Evolutionary conservation across 2,329 filamentous ascomycete species (phyloP).

Genomic region (Epichloe gansuensis): DNA sequence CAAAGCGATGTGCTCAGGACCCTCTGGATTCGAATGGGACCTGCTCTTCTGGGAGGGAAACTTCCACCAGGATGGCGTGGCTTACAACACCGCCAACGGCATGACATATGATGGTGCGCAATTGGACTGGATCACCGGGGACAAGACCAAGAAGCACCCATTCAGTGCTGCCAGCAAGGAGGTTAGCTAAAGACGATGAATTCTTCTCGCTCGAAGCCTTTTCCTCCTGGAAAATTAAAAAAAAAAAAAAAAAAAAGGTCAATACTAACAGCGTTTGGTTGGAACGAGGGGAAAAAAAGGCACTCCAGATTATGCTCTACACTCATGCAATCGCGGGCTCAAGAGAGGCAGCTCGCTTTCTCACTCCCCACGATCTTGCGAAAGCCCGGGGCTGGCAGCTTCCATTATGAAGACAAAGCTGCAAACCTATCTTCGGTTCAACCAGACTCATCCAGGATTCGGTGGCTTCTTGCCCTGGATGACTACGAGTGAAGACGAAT

Average conservation of each 20-base stretch:
- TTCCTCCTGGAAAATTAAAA: background rate
- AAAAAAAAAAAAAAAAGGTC: background rate
- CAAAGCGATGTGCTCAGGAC: slow-evolving; percentile 17
- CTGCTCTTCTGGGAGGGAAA: slow-evolving; percentile 32
- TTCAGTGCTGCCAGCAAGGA: slow-evolving; percentile 29
- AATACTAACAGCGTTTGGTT: background rate
- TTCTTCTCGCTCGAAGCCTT: background rate
- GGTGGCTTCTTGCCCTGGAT: slow-evolving; percentile 30
- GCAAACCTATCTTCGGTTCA: slow-evolving; percentile 27
- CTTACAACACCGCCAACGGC: slow-evolving; percentile 28
- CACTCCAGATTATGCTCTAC: slow-evolving; percentile 31
- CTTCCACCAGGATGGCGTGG: slow-evolving; percentile 28
- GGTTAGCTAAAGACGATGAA: slow-evolving; percentile 8
- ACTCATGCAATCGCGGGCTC: slow-evolving; percentile 27
- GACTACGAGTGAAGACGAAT: slow-evolving; percentile 16
- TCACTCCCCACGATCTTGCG: slow-evolving; percentile 21
- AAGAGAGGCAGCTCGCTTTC: slow-evolving; percentile 24
- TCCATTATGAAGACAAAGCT: slow-evolving; percentile 27
- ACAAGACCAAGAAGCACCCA: slow-evolving; percentile 21
- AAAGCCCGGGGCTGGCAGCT: slow-evolving; percentile 19
- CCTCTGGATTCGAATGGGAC: slow-evolving; percentile 22
- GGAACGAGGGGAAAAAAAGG: slow-evolving; percentile 13
- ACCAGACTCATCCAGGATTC: slow-evolving; percentile 28
- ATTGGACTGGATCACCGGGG: slow-evolving; percentile 25
- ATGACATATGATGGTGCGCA: slow-evolving; percentile 30